Evolutionary conservation across 2,329 filamentous ascomycete species (phyloP).

Genomic region (Paecilomyces sp.): DNA sequence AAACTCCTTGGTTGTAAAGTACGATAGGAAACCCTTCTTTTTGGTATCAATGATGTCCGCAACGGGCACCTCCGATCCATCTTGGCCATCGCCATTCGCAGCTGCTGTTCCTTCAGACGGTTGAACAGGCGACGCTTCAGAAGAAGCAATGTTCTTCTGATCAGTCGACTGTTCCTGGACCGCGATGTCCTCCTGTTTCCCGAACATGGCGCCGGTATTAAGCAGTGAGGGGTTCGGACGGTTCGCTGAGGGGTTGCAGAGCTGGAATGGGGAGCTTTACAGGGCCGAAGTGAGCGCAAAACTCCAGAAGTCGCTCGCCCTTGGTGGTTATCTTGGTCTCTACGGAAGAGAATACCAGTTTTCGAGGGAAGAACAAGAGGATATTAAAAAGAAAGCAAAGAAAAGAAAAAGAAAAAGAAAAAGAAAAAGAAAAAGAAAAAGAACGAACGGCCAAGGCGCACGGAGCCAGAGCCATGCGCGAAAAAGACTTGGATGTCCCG

Average conservation of each 20-base stretch:
- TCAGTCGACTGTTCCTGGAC: slow-evolving; percentile 13
- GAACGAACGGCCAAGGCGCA: neutral
- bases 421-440: neutral
- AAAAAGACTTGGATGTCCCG: neutral
- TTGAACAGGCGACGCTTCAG: slow-evolving; percentile 6
- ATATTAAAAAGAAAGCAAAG: too few species aligned
- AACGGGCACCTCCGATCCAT: slow-evolving; percentile 17
- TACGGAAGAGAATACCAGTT: neutral
- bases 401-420: too few species aligned
- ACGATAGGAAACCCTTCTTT: slow-evolving; percentile 54
- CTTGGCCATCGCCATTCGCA: slow-evolving; percentile 11
- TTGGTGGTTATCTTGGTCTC: neutral
- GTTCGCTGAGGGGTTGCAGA: neutral
- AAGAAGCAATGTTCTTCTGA: slow-evolving; percentile 2
- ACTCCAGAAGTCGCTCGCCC: slow-evolving; percentile 50
- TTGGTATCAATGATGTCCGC: slow-evolving; percentile 31
- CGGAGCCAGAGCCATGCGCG: neutral
- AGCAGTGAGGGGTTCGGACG: neutral
- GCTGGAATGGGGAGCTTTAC: slow-evolving; percentile 38
- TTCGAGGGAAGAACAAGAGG: neutral
- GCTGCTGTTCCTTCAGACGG: neutral
- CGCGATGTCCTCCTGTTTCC: slow-evolving; percentile 16
- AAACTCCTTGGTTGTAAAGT: slow-evolving; percentile 78
- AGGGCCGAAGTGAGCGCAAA: slow-evolving; percentile 46
- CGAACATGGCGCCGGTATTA: slow-evolving; percentile 15